Percentiles rank a stretch among this genome's conserved stretches.
phyloP scores from a whole-genome alignment of 768 basidiomycete species.

The Suillus spraguei region DNA sequence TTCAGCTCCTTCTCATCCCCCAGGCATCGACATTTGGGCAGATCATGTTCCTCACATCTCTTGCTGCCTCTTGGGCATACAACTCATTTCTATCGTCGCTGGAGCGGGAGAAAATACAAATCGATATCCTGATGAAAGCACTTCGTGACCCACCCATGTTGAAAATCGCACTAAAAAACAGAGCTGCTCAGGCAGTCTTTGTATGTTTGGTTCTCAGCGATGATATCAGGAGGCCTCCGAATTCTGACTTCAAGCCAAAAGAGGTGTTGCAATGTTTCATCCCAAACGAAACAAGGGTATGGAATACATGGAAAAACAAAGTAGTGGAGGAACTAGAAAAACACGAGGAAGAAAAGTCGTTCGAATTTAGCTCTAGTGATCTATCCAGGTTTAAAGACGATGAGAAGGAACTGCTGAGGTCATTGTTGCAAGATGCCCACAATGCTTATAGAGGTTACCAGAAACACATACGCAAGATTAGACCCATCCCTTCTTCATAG shows the following conservation, averaged over 20 bases:
- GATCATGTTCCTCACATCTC: conserved; percentile 34
- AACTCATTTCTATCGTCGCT: conserved; percentile 39
- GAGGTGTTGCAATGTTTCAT: conserved; percentile 19
- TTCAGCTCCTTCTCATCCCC: conserved; percentile 38
- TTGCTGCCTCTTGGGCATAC: conserved; percentile 37
- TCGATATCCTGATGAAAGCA: conserved; percentile 18
- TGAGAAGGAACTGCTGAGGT: background rate
- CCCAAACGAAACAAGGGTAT: conserved; percentile 31
- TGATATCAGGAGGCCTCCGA: background rate
- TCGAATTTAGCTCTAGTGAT: background rate
- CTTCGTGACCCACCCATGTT: conserved; percentile 18
- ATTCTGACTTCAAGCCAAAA: conserved; percentile 10
- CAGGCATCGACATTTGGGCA: conserved; percentile 38
- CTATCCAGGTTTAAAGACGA: background rate
- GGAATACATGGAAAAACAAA: conserved; percentile 30
- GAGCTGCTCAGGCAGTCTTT: conserved; percentile 23
- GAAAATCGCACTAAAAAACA: conserved; percentile 22
- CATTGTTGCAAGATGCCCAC: conserved; percentile 1
- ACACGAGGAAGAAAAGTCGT: conserved; percentile 11
- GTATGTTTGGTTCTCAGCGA: conserved; percentile 25
- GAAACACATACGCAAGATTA: background rate
- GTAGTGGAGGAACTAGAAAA: conserved; percentile 20
- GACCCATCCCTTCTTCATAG: background rate
- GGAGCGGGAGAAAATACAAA: conserved; percentile 37
- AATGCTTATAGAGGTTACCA: conserved; percentile 5